phyloP scores from a whole-genome alignment of 2,329 filamentous ascomycete genomes.

The Paraconiothyrium sp. region DNA sequence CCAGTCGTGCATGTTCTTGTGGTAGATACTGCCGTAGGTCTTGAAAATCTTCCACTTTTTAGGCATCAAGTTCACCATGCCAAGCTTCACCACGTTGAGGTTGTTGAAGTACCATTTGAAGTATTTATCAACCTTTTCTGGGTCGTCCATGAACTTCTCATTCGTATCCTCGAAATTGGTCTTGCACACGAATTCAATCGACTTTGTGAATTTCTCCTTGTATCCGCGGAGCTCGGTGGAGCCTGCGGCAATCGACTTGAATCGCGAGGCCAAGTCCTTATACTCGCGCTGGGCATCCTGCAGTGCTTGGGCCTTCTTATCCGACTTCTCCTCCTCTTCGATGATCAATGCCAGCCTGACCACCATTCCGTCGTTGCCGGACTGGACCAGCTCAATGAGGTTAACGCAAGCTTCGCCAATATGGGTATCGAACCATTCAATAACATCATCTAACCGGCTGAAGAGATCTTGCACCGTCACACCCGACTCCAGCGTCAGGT shows the following conservation, averaged over 20 bases:
- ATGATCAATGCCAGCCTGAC: constrained; percentile 92
- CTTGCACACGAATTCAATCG: constrained; percentile 77
- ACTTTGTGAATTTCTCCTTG: constrained; percentile 91
- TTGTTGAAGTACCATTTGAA: constrained; percentile 99
- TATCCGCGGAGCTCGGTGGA: constrained; percentile 93
- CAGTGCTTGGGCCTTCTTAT: constrained; percentile 87
- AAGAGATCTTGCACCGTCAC: constrained; percentile 92
- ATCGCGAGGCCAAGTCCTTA: constrained; percentile 89
- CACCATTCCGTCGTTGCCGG: constrained; percentile 87
- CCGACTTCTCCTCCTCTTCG: constrained; percentile 95
- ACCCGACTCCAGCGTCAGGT: constrained; percentile 67
- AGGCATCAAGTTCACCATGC: constrained; percentile 91
- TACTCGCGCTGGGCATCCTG: constrained; percentile 96
- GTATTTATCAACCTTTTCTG: constrained; percentile 82
- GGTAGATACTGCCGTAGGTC: constrained; percentile 90
- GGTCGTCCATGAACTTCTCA: constrained; percentile 82
- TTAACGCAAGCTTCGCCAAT: constrained; percentile 89
- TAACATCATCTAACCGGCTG: constrained; percentile 80
- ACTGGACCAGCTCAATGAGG: constrained; percentile 84
- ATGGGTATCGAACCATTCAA: constrained; percentile 96
- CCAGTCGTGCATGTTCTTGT: constrained; percentile 95
- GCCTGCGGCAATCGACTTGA: constrained; percentile 94
- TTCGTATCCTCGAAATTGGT: constrained; percentile 77
- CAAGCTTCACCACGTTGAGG: constrained; percentile 90
- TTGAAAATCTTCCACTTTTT: constrained; percentile 96